Conservation (phyloP, 371 early-diverging fungal species). For the Circinella minor region DNA sequence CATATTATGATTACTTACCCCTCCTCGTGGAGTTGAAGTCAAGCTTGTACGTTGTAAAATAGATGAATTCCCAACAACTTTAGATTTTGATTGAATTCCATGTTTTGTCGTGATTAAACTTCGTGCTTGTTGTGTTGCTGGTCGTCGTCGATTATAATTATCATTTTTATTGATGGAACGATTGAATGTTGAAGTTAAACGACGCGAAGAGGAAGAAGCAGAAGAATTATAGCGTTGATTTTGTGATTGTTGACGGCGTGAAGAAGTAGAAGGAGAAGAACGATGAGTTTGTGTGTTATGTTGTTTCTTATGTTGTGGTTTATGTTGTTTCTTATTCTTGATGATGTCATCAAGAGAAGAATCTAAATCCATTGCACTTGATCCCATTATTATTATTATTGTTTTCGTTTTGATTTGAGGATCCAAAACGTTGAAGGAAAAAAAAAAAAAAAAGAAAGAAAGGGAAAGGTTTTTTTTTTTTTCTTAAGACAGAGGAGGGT, state of each 20-base stretch:
- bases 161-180: neutral
- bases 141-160: neutral
- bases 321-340: conserved; percentile 14
- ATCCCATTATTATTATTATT: neutral
- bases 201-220: conserved; percentile 5
- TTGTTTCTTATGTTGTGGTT: neutral
- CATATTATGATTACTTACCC: conserved; percentile 1
- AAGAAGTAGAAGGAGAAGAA: no score
- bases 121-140: neutral
- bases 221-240: neutral
- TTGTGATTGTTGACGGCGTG: neutral
- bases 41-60: conserved; percentile 6
- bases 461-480: no score
- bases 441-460: no score
- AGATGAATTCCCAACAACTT: neutral
- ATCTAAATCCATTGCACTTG: conserved; percentile 22
- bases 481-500: no score
- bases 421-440: no score
- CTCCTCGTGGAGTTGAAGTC: neutral
- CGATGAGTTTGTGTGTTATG: neutral
- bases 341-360: conserved; percentile 31
- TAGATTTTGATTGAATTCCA: neutral
- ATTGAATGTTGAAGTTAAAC: neutral
- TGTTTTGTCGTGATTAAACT: neutral
- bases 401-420: no score